Conservation (phyloP, 805 yeast genomes). For the Scheffersomyces coipomensis region DNA sequence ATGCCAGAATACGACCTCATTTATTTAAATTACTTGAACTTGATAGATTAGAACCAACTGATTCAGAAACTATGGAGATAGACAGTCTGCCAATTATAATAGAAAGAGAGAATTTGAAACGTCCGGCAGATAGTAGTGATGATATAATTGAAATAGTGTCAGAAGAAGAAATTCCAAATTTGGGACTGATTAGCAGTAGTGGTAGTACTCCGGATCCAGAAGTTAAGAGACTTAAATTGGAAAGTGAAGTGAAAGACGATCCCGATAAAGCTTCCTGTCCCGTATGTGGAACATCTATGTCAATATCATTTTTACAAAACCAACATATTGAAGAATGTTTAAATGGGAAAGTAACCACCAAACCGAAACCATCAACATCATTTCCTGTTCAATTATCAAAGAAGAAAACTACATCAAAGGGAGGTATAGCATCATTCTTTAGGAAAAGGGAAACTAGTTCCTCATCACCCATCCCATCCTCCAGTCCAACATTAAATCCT, state of each 20-base stretch:
- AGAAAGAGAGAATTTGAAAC: background rate
- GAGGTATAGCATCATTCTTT: constrained; percentile 31
- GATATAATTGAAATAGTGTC: constrained; percentile 13
- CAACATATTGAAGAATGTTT: constrained; percentile 66
- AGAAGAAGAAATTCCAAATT: constrained; percentile 8
- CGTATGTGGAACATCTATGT: constrained; percentile 56
- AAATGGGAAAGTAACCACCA: constrained; percentile 21
- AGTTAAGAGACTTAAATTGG: constrained; percentile 1
- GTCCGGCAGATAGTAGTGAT: background rate
- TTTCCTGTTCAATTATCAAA: constrained; percentile 1
- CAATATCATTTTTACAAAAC: constrained; percentile 53
- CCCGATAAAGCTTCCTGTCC: constrained; percentile 58
- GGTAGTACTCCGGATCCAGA: constrained; percentile 1
- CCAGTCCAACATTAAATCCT: background rate
- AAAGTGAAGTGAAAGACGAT: background rate
- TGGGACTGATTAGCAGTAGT: background rate
- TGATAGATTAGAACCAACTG: background rate
- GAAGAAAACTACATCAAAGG: constrained; percentile 10
- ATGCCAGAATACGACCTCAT: constrained; percentile 21
- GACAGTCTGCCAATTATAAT: constrained; percentile 3
- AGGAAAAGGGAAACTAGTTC: constrained; percentile 7
- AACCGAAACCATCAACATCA: constrained; percentile 4
- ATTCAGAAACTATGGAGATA: background rate
- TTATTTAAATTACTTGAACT: constrained; percentile 6
- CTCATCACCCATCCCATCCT: background rate